Base-by-base conservation (phyloP, 1,284 basidiomycete species). In the Heterobasidion parviporum region DNA sequence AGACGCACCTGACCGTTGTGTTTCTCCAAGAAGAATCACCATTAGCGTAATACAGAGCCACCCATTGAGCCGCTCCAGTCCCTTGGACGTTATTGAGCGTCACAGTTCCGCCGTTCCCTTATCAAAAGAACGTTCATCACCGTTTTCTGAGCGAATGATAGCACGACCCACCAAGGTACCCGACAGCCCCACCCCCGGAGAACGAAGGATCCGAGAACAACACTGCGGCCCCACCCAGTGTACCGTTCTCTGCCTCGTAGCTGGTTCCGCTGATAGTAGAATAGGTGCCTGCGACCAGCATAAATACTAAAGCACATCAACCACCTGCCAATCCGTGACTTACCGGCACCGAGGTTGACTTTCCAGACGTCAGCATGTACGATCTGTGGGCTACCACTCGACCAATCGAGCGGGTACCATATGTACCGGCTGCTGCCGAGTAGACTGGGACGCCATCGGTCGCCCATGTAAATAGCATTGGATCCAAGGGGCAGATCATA, bases 401-500 rank as follows among this genome's bases (percentile, higher is more conserved):
- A 73, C 74, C 78, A 84, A 54, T 75, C 74, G 54, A 85, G 64
- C 2, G 82, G 82, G 58, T 78, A 77, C 82, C 82, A 85, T 47
- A 83, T 78, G 65, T 85, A 85, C 49, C 73, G 68, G 62, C 80
- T 82, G 60, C 75, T 80, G 10, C 82, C 82, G 5, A 84, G 73
- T 8, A 80, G 62, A 45, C 65, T 64, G n/a, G 79, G 74, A 18
- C 79, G 70, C 83, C 82, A 85, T 46, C 82, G 76, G 64, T 85
- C 83, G 48, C 82, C 82, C 79, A 83, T 82, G 64, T 84, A 84
- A 56, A 84, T 75, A 1, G 74, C 77, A 59, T 76, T 77, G 3
- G 69, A 69, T 8, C 74, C 79, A 47, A 83, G 67, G 8, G 74
- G 72, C 52, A 83, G 65, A 63, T 83, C 79, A 62, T 71, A 83